phyloP scores from a whole-genome alignment of 2,329 filamentous ascomycete species.

The Xylariaceae sp. region DNA sequence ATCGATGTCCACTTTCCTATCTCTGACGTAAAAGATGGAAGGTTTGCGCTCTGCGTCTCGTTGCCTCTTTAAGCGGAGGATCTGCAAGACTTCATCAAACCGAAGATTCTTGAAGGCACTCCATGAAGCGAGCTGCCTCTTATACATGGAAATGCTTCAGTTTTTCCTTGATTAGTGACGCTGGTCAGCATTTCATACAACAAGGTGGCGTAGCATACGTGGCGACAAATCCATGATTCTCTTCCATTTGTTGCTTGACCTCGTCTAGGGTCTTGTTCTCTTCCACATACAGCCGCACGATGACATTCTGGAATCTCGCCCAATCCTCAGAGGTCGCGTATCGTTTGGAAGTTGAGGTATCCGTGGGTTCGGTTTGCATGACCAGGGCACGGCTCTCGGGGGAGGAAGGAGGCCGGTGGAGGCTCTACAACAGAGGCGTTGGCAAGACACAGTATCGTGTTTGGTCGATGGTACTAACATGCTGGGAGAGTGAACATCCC shows the following conservation, averaged over 20 bases:
- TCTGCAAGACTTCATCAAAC: conserved; percentile 29
- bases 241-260: conserved; percentile 28
- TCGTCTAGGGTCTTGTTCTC: conserved; percentile 31
- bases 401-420: background rate
- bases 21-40: conserved; percentile 27
- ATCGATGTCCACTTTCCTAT: conserved; percentile 24
- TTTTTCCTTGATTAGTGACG: conserved; percentile 11
- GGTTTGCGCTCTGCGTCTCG: conserved; percentile 23
- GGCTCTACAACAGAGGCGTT: conserved; percentile 4
- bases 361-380: conserved; percentile 22
- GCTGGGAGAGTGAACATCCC: background rate
- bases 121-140: conserved; percentile 30
- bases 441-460: background rate
- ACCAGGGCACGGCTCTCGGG: conserved; percentile 2
- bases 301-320: conserved; percentile 22
- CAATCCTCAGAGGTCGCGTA: conserved; percentile 27
- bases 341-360: conserved; percentile 18
- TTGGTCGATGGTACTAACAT: background rate
- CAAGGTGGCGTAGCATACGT: conserved; percentile 22
- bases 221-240: conserved; percentile 27
- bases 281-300: conserved; percentile 28
- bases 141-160: conserved; percentile 28
- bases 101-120: conserved; percentile 31
- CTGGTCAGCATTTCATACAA: background rate
- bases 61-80: conserved; percentile 26